phyloP scores from a whole-genome alignment of 2,329 filamentous ascomycete species.

The Akanthomyces uredinophilus region DNA sequence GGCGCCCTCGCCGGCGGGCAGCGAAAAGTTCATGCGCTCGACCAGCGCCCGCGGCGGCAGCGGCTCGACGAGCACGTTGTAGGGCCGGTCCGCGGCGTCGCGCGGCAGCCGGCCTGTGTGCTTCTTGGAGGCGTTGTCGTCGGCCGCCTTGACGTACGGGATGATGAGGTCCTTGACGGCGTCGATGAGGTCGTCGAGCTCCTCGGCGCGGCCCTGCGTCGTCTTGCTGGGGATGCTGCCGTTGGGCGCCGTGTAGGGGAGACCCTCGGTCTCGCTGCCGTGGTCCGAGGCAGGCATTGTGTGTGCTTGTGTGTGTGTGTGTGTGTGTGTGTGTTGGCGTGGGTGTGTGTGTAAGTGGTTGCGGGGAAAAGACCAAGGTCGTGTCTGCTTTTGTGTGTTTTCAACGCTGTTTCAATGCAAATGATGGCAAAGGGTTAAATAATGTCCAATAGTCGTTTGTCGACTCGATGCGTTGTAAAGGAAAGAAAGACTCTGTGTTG shows the following conservation, averaged over 20 bases:
- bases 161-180: conserved; percentile 64
- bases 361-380: background rate
- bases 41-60: conserved; percentile 54
- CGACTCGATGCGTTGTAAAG: background rate
- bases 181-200: conserved; percentile 52
- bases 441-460: background rate
- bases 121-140: conserved; percentile 54
- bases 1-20: conserved; percentile 50
- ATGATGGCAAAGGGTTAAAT: background rate
- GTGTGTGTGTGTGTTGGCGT: background rate
- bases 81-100: conserved; percentile 32
- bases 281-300: conserved; percentile 11
- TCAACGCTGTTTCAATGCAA: background rate
- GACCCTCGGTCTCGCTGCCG: conserved; percentile 8
- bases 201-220: conserved; percentile 8
- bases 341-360: background rate
- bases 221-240: background rate
- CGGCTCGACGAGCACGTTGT: conserved; percentile 58
- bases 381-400: background rate
- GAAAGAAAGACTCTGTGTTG: background rate
- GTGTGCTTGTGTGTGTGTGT: background rate
- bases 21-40: conserved; percentile 50
- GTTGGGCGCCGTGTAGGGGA: background rate
- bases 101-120: conserved; percentile 38
- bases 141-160: conserved; percentile 64